phyloP scores from a whole-genome alignment of 192 early-diverging fungal genomes.

The Anaeromyces robustus region DNA sequence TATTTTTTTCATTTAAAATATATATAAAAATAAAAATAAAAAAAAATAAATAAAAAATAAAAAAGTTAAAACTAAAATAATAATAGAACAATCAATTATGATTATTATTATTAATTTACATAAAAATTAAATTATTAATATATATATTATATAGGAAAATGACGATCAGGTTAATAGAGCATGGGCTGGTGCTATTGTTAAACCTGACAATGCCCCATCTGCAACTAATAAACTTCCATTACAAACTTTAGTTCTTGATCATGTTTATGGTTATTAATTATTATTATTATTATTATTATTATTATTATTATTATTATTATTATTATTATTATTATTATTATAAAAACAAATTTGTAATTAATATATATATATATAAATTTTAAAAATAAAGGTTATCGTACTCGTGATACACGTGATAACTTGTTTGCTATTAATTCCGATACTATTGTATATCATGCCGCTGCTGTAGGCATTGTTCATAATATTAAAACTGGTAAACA shows the following conservation, averaged over 20 bases:
- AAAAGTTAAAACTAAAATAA: no score
- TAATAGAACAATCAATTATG: no score
- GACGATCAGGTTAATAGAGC: neutral
- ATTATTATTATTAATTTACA: no score
- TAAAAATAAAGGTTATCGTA: neutral
- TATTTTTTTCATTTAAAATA: no score
- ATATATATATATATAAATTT: no score
- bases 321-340: no score
- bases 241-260: neutral
- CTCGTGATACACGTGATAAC: neutral
- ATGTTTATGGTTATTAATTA: neutral
- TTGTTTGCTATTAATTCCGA: neutral
- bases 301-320: no score
- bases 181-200: neutral
- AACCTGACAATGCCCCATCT: neutral
- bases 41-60: no score
- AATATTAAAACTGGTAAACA: neutral
- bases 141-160: neutral
- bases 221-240: neutral
- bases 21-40: no score
- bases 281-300: no score
- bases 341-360: no score
- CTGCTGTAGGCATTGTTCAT: neutral
- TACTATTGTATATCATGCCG: neutral
- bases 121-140: no score